Percentiles rank a stretch among this genome's conserved stretches.
These are phyloP conservation scores for Haematococcus lacustris DNA, from an alignment of 139 green algal species.

Conservation along the genomic window DNA sequence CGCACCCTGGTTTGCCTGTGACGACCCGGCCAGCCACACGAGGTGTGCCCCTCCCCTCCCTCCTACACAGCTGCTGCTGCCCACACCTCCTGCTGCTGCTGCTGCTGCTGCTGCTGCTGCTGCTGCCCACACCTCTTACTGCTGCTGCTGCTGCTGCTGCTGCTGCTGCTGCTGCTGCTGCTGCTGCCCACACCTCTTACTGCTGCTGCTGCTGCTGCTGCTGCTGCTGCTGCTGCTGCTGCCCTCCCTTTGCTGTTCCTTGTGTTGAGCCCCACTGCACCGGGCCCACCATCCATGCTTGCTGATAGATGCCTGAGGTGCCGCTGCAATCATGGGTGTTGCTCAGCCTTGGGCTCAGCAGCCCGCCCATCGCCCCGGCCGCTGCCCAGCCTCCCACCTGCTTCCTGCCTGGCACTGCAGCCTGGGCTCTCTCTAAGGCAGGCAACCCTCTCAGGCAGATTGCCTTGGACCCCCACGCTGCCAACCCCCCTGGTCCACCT, in stretches of 20 bases:
- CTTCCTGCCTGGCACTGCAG: neutral
- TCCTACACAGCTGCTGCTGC: no score
- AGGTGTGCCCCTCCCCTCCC: neutral
- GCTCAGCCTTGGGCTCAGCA: no score
- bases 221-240: no score
- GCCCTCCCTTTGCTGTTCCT: neutral
- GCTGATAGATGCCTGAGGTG: no score
- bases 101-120: no score
- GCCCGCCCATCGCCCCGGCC: neutral
- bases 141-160: neutral
- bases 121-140: neutral
- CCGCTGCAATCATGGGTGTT: no score
- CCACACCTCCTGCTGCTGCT: no score
- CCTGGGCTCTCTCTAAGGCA: no score
- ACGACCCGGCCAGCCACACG: neutral
- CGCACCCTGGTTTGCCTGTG: conserved; percentile 1
- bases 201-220: neutral
- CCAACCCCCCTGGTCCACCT: no score
- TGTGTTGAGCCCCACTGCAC: neutral
- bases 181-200: neutral
- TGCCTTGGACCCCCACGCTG: no score
- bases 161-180: neutral
- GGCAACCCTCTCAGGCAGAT: no score
- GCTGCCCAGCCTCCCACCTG: neutral
- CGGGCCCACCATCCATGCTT: neutral